Base-by-base conservation (phyloP, 352 stramenopile genomes). In the Phytophthora citrophthora region DNA sequence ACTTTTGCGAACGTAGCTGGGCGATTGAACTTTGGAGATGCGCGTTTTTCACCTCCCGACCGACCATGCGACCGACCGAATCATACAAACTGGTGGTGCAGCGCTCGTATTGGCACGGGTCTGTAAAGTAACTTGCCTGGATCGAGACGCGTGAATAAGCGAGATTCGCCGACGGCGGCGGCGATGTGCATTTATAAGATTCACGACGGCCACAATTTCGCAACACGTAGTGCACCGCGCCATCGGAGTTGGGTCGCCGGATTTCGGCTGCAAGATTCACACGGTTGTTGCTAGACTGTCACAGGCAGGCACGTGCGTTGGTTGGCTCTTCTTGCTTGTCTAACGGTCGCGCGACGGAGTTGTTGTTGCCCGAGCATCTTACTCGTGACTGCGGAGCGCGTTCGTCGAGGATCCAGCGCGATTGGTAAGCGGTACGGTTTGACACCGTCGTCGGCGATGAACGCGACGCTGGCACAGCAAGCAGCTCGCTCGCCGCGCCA, bases 11-110 rank as follows among this genome's bases (percentile, higher is more conserved):
- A 2, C 44, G 51, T 45, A 63, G 23, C 24, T 24, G 26, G 32
- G 46, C 15, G 29, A 9, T 70, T 70, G 61, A 70, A 68, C 52
- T 63, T 63, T 4, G 61, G 27, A 52, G 43, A 54, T 68, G 48
- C 49, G 61, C 44, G 57, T 65, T 61, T 66, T 61, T 66, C 34
- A 40, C 38, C 16, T 26, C 24, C 50, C 41, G 49, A 54, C 58
- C 56, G 47, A 58, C 56, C 36, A 52, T 38, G 38, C 41, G 54
- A 61, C 48, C 54, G 54, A 49, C 54, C 54, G 29, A 34, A 34
- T 32, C 20, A 44, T 44, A 12, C 10, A 15, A 52, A 34, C 29
- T 47, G 54, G 41, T 50, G 55, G 34, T 31, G 45, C 34, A 63
- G 18, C 24, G 2, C 16, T 27, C 34, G 24, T 24, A 16, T 8